These are phyloP conservation scores for Podospora anserina DNA, from an alignment of 495 filamentous ascomycete genomes.

Conservation along the genomic window DNA sequence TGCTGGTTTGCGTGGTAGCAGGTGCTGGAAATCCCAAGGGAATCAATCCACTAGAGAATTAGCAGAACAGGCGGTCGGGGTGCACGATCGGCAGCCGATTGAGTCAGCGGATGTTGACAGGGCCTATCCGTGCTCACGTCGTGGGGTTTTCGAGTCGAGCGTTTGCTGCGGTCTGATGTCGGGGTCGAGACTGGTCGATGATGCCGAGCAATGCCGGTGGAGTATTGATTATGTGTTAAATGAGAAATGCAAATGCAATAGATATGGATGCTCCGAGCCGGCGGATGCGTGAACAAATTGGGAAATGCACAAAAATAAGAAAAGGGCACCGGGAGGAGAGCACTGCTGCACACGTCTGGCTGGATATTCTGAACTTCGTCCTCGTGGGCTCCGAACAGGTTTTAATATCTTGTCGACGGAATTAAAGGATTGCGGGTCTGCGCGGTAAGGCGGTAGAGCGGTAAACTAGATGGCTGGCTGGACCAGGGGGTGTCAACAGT, in stretches of 20 bases:
- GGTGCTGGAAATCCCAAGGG: constrained; percentile 7
- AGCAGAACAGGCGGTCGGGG: not conserved
- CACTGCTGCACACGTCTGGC: constrained; percentile 20
- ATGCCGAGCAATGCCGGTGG: constrained; percentile 16
- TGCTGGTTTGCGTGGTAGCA: constrained; percentile 2
- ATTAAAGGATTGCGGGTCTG: constrained; percentile 8
- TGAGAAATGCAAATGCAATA: not conserved
- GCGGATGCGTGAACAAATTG: constrained; percentile 11
- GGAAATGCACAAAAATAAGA: constrained; percentile 13
- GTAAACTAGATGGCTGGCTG: not conserved
- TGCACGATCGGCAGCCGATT: constrained; percentile 18
- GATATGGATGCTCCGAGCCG: constrained; percentile 13
- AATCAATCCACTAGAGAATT: constrained; percentile 7
- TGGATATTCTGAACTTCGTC: constrained; percentile 31
- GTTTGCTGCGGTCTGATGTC: not conserved
- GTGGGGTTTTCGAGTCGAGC: constrained; percentile 10
- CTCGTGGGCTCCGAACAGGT: constrained; percentile 31
- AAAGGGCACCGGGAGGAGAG: constrained; percentile 11
- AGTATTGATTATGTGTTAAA: constrained; percentile 7
- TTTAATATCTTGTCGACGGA: constrained; percentile 32
- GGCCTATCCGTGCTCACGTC: constrained; percentile 13
- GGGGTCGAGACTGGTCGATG: constrained; percentile 18
- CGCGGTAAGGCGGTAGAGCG: constrained; percentile 14
- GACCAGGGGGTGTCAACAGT: constrained; percentile 20
- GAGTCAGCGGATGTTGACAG: constrained; percentile 14